A percentile compares a stretch with the other conserved stretches of the same genome.
Conservation (phyloP, 345 rosid genomes). For the Camelina laxa region DNA sequence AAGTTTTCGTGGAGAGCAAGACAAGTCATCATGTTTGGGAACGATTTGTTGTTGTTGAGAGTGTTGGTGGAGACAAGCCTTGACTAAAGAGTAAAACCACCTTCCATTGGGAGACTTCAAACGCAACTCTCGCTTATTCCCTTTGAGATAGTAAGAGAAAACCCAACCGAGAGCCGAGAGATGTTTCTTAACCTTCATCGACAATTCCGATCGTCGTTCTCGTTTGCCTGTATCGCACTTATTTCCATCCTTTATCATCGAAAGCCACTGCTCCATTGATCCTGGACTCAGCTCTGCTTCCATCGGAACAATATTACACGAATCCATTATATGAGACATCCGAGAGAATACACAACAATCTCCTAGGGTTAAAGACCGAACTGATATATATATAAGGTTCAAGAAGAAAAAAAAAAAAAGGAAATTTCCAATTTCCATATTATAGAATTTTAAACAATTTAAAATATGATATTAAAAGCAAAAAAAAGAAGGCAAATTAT, state of each 20-base stretch:
- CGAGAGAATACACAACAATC: background rate
- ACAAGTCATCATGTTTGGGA: background rate
- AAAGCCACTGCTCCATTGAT: slow-evolving; percentile 17
- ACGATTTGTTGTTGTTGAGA: background rate
- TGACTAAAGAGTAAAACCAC: slow-evolving; percentile 26
- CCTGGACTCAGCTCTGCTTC: slow-evolving; percentile 26
- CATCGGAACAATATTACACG: background rate
- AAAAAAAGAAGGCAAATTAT: too few species aligned
- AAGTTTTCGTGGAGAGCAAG: background rate
- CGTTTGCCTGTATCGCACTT: background rate
- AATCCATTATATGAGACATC: background rate
- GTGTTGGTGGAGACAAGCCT: slow-evolving; percentile 38
- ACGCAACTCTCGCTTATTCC: slow-evolving; percentile 21
- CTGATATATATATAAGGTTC: background rate
- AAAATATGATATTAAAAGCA: too few species aligned
- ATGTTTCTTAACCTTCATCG: slow-evolving; percentile 31
- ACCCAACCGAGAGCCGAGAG: slow-evolving; percentile 40
- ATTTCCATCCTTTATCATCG: background rate
- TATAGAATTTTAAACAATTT: too few species aligned
- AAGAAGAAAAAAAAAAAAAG: background rate
- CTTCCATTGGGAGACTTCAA: slow-evolving; percentile 31
- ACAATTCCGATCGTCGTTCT: slow-evolving; percentile 12
- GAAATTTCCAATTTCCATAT: background rate
- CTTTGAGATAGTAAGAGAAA: background rate
- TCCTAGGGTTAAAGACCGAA: background rate